Base-by-base conservation (phyloP, 2,329 filamentous ascomycete genomes). In the Triangularia verruculosa region DNA sequence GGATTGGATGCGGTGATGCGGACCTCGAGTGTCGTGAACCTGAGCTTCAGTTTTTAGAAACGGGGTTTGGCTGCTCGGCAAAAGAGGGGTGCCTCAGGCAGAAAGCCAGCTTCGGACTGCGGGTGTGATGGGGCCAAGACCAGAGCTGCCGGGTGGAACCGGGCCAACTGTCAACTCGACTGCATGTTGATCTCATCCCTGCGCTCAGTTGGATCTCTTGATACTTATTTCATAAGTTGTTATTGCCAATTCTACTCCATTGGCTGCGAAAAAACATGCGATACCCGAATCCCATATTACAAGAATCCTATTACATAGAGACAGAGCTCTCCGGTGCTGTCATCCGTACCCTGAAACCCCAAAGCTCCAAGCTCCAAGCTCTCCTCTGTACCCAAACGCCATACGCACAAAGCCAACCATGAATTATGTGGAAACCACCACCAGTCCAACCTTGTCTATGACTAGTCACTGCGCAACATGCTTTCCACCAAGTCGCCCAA, bases 401-500 rank as follows among this genome's bases (percentile, higher is more conserved):
- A 61, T 54, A 64, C 66, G 60, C 63, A 63, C 24, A 63, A 58
- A 39, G 52, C 64, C 65, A 61, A 30, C 51, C 53, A 65, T 67
- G 24, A 63, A 57, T 32, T 55, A 61, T 56, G 57, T 63, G 34
- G 62, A 63, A 57, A 47, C 55, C 64, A n/a, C n/a, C 59, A 52
- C 56, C 24, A 25, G 57, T 13, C 9, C 25, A 51, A 15, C 72
- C n/a, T 27, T 39, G 51, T 47, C 39, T 56, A 57, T 12, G 11
- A 7, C 28, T 67, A 96, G 76, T 98, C 95, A 74, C 93, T 97
- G 78, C 89, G 89, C 79, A 98, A 78, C 93, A 99, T 99, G 76
- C 92, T 98, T 76, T 99, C 95, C 58, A 99, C 95, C 69, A 99
- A 80, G 77, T 99, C 95, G 11, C 94, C 94, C 63, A 99, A 77